Percentiles rank a stretch among this genome's conserved stretches.
Conservation (phyloP, 192 early-diverging fungal species). For the Umbelopsis sp. region DNA sequence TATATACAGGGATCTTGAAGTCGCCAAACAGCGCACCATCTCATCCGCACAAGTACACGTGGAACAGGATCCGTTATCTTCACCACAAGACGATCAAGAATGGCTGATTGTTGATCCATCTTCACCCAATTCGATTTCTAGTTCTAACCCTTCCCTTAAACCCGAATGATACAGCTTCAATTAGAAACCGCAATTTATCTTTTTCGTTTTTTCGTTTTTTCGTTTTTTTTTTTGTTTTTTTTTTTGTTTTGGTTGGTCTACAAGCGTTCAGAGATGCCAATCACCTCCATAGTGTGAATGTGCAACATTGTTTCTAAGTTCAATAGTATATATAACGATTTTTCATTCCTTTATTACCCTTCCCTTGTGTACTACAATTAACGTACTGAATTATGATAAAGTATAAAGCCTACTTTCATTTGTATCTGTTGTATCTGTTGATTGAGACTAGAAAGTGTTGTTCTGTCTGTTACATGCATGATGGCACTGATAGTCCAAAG, state of each 20-base stretch:
- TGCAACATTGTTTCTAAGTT: too few relatives aligned
- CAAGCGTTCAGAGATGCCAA: too few relatives aligned
- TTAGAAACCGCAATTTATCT: not conserved
- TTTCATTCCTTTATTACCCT: too few relatives aligned
- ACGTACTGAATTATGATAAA: too few relatives aligned
- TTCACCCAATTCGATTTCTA: slow-evolving; percentile 11
- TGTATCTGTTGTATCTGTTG: too few relatives aligned
- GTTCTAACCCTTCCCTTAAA: not conserved
- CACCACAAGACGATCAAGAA: slow-evolving; percentile 25
- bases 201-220: not conserved
- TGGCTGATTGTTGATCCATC: slow-evolving; percentile 31
- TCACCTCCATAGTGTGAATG: too few relatives aligned
- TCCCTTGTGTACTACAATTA: too few relatives aligned
- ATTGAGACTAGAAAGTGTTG: too few relatives aligned
- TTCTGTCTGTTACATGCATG: too few relatives aligned
- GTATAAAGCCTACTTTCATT: too few relatives aligned
- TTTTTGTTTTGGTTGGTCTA: not conserved
- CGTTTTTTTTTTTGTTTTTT: not conserved
- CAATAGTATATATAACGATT: too few relatives aligned
- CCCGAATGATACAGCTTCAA: not conserved
- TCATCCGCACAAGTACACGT: slow-evolving; percentile 24
- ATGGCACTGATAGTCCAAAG: too few relatives aligned
- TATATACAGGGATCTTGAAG: slow-evolving; percentile 64
- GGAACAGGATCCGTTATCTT: not conserved
- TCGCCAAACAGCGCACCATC: slow-evolving; percentile 45